Evolutionary conservation across 441 rosid species (phyloP).

Genomic region (Erodium texanum): DNA sequence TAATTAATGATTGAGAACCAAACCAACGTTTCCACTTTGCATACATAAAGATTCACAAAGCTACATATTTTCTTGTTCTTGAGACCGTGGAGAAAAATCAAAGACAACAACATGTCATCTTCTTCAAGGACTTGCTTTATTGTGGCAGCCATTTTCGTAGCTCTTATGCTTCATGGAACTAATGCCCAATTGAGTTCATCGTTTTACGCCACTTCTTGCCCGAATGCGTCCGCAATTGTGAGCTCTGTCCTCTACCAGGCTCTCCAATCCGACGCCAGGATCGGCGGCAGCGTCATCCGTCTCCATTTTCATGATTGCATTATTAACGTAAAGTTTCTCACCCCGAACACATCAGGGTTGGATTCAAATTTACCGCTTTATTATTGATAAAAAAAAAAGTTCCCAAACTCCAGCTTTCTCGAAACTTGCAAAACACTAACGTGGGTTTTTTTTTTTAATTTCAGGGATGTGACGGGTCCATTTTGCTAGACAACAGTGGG

Average conservation of each 20-base stretch:
- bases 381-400: too few relatives aligned
- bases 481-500: conserved; percentile 35
- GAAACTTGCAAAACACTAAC: not conserved
- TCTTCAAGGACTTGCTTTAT: not conserved
- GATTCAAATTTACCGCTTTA: too few relatives aligned
- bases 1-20: not conserved
- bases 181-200: conserved; percentile 44
- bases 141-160: conserved; percentile 5
- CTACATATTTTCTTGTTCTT: too few relatives aligned
- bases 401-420: too few relatives aligned
- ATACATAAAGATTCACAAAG: not conserved
- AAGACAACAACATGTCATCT: not conserved
- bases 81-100: too few relatives aligned
- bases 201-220: conserved; percentile 37
- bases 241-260: conserved; percentile 37
- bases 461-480: conserved; percentile 60
- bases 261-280: conserved; percentile 35
- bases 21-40: not conserved
- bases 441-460: not conserved
- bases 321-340: conserved; percentile 34
- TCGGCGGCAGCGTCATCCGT: conserved; percentile 47
- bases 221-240: conserved; percentile 37
- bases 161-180: conserved; percentile 9
- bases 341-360: not conserved
- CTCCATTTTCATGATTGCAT: conserved; percentile 62